Evolutionary conservation across 371 early-diverging fungal genomes (phyloP).

Genomic region (Rhizomucor miehei): DNA sequence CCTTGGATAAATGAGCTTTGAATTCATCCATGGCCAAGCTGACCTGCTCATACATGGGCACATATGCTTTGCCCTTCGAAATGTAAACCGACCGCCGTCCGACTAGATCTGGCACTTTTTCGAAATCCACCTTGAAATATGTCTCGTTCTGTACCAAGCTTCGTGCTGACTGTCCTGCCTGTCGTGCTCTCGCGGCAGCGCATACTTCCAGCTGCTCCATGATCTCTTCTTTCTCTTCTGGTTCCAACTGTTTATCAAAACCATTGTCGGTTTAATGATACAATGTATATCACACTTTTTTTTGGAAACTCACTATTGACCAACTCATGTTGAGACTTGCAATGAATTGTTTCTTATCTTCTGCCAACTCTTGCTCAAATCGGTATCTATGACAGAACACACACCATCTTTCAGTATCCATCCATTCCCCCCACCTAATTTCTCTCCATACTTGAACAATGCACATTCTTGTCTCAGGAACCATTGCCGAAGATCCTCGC

Average conservation of each 20-base stretch:
- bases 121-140: conserved; percentile 81
- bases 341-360: conserved; percentile 61
- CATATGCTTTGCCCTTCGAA: conserved; percentile 78
- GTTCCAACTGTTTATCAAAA: conserved; percentile 14
- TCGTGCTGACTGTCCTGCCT: conserved; percentile 8
- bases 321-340: conserved; percentile 49
- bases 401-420: too few relatives aligned
- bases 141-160: conserved; percentile 33
- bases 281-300: too few relatives aligned
- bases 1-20: conserved; percentile 51
- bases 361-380: conserved; percentile 51
- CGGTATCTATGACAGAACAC: conserved; percentile 52
- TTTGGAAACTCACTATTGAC: conserved; percentile 50
- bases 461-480: conserved; percentile 83
- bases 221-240: conserved; percentile 21
- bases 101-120: conserved; percentile 80
- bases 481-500: conserved; percentile 88
- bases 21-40: conserved; percentile 81
- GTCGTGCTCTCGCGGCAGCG: conserved; percentile 6
- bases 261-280: too few relatives aligned
- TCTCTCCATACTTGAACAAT: conserved; percentile 71
- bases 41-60: conserved; percentile 73
- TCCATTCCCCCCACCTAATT: too few relatives aligned
- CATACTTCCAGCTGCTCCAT: conserved; percentile 27
- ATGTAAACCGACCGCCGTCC: conserved; percentile 69